Percentiles rank a stretch among this genome's conserved stretches.
Conservation (phyloP, 2,329 filamentous ascomycete genomes). For the Diplodia sapinea region DNA sequence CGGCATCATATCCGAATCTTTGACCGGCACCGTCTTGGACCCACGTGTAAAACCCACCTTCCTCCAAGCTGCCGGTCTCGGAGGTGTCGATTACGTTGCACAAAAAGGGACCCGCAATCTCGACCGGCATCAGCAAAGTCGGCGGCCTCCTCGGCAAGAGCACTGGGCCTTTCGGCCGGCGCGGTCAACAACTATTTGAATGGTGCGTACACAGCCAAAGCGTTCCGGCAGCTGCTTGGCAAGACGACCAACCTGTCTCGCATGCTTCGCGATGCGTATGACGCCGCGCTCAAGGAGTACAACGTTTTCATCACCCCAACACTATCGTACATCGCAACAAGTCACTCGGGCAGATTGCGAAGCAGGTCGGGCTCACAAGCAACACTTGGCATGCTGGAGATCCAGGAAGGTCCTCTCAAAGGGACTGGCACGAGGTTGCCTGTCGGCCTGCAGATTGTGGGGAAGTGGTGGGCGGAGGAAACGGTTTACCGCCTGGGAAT, state of each 20-base stretch:
- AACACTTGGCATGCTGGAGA: slow-evolving; percentile 61
- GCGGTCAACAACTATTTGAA: slow-evolving; percentile 62
- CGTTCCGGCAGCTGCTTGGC: slow-evolving; percentile 55
- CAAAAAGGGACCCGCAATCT: slow-evolving; percentile 56
- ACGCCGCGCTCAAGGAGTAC: slow-evolving; percentile 48
- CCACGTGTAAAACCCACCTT: slow-evolving; percentile 52
- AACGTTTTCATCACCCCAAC: slow-evolving; percentile 59
- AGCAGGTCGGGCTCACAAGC: slow-evolving; percentile 60
- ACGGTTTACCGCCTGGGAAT: slow-evolving; percentile 57
- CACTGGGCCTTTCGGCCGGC: slow-evolving; percentile 50
- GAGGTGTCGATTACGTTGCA: slow-evolving; percentile 60
- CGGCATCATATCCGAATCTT: slow-evolving; percentile 43
- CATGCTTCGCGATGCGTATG: slow-evolving; percentile 56
- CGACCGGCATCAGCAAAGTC: slow-evolving; percentile 54
- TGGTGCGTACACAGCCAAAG: slow-evolving; percentile 54
- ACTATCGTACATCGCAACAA: slow-evolving; percentile 55
- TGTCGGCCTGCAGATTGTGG: slow-evolving; percentile 63
- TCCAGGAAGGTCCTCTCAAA: slow-evolving; percentile 37
- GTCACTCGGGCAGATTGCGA: slow-evolving; percentile 56
- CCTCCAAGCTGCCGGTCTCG: slow-evolving; percentile 52
- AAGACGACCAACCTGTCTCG: slow-evolving; percentile 58
- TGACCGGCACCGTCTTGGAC: slow-evolving; percentile 44
- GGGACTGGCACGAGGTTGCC: slow-evolving; percentile 48
- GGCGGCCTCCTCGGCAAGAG: slow-evolving; percentile 54
- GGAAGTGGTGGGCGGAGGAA: slow-evolving; percentile 59